Percentiles rank a stretch among this genome's conserved stretches.
phyloP scores from a whole-genome alignment of 441 rosid species.

The Euphorbia neoarborescens region DNA sequence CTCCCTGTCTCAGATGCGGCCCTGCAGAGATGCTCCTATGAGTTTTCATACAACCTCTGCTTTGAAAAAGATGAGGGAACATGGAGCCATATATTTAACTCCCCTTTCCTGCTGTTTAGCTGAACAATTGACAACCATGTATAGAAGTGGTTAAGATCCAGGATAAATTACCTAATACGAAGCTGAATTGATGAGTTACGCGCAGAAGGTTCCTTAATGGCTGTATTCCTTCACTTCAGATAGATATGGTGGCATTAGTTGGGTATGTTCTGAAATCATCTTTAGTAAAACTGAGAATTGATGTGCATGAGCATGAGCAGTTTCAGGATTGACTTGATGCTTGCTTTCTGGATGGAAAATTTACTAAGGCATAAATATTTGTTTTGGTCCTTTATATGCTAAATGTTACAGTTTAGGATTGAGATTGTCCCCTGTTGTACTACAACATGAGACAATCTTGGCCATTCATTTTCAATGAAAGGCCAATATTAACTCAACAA shows the following conservation, averaged over 20 bases:
- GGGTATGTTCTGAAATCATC: conserved; percentile 52
- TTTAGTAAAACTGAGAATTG: conserved; percentile 3
- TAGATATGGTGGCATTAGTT: conserved; percentile 97
- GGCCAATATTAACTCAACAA: no score
- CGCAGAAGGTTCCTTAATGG: conserved; percentile 89
- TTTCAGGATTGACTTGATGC: background rate
- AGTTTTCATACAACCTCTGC: conserved; percentile 80
- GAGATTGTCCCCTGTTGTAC: no score
- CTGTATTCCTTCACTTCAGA: conserved; percentile 95
- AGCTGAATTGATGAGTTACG: conserved; percentile 87
- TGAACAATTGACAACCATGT: conserved; percentile 85
- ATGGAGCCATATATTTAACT: conserved; percentile 87
- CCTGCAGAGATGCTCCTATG: conserved; percentile 86
- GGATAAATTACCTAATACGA: conserved; percentile 92
- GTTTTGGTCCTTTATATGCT: background rate
- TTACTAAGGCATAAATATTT: background rate
- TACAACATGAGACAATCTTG: no score
- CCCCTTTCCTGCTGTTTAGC: conserved; percentile 96
- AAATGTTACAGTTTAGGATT: background rate
- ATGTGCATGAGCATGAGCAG: background rate
- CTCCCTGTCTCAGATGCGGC: conserved; percentile 52
- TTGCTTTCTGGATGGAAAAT: no score
- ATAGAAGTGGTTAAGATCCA: conserved; percentile 88
- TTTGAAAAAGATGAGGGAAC: conserved; percentile 78
- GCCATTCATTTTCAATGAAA: no score